A percentile compares a stretch with the other conserved stretches of the same genome.
These are phyloP conservation scores for Porcisia deanei DNA, from an alignment of 208 protist species.

Conservation along the genomic window DNA sequence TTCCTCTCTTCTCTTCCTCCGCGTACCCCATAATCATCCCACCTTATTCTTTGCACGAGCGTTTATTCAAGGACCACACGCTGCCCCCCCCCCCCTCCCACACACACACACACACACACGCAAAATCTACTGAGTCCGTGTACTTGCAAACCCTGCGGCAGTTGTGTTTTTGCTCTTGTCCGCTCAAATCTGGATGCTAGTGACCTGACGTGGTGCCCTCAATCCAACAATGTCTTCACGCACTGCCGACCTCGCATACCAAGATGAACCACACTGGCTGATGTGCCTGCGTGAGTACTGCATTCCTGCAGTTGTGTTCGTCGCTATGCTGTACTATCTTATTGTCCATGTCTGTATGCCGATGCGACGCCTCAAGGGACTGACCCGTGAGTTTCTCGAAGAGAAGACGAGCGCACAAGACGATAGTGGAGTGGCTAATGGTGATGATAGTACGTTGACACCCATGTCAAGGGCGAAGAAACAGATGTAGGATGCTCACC, in stretches of 20 bases:
- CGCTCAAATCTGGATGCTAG: too few relatives aligned
- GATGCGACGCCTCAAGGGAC: conserved; percentile 38
- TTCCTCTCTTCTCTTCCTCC: neutral
- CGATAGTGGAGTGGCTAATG: neutral
- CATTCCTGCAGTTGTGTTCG: conserved; percentile 56
- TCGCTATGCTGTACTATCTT: conserved; percentile 48
- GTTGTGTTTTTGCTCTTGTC: neutral
- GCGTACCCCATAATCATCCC: neutral
- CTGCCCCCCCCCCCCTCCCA: too few relatives aligned
- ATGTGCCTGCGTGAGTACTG: conserved; percentile 66
- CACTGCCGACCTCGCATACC: conserved; percentile 8
- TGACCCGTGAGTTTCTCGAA: conserved; percentile 17
- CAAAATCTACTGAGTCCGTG: neutral
- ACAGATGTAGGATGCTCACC: neutral
- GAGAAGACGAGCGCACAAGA: neutral
- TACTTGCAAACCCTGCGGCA: neutral
- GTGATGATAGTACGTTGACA: neutral
- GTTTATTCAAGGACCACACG: neutral
- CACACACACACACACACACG: too few relatives aligned
- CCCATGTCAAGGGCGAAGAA: neutral
- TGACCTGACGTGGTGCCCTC: neutral
- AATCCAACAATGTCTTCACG: neutral
- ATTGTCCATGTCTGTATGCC: conserved; percentile 44
- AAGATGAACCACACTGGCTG: conserved; percentile 43
- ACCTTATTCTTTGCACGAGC: neutral